phyloP scores from a whole-genome alignment of 139 green algal species.

The Asterochloris sp. region DNA sequence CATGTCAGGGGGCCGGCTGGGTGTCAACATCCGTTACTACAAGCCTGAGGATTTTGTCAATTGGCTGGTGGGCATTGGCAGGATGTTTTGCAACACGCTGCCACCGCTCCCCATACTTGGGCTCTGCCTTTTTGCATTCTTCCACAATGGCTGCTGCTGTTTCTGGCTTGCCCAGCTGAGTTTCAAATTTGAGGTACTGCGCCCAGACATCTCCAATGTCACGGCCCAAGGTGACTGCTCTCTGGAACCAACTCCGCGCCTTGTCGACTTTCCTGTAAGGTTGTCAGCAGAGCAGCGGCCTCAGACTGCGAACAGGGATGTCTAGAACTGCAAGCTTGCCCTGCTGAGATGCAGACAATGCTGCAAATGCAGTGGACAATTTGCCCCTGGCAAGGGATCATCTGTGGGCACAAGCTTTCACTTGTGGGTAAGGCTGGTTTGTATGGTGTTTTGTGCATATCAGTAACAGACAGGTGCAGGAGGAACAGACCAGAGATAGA shows the following conservation, averaged over 20 bases:
- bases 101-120: constrained; percentile 92
- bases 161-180: constrained; percentile 44
- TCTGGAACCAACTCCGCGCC: constrained; percentile 84
- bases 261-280: constrained; percentile 67
- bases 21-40: constrained; percentile 57
- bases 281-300: too few relatives aligned
- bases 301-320: too few relatives aligned
- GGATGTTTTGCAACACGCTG: constrained; percentile 73
- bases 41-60: constrained; percentile 74
- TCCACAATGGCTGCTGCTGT: constrained; percentile 29
- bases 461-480: too few relatives aligned
- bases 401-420: too few relatives aligned
- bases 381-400: too few relatives aligned
- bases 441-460: too few relatives aligned
- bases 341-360: too few relatives aligned
- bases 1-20: not conserved
- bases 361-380: too few relatives aligned
- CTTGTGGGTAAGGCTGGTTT: too few relatives aligned
- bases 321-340: too few relatives aligned
- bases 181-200: constrained; percentile 74
- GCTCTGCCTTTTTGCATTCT: constrained; percentile 57
- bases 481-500: not conserved
- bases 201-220: constrained; percentile 94
- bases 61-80: constrained; percentile 64
- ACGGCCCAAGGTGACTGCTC: constrained; percentile 77